These are phyloP conservation scores for Myriosclerotinia curreyana DNA, from an alignment of 2,329 filamentous ascomycete genomes.

Conservation along the genomic window DNA sequence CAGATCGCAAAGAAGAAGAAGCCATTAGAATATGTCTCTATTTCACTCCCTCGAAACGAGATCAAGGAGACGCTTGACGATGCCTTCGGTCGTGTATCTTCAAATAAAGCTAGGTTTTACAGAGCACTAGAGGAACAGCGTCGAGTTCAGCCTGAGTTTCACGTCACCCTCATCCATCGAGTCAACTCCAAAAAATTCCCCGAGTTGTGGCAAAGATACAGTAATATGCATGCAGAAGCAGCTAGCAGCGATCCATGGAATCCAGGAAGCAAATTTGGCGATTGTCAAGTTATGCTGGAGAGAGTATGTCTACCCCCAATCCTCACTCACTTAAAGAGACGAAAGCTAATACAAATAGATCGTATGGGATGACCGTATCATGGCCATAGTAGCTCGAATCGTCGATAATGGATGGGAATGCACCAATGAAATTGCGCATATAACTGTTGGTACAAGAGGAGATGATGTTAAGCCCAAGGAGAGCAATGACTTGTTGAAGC, in stretches of 20 bases:
- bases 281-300: slow-evolving; percentile 62
- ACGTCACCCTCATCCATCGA: slow-evolving; percentile 90
- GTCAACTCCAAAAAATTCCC: slow-evolving; percentile 58
- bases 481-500: slow-evolving; percentile 78
- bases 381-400: slow-evolving; percentile 85
- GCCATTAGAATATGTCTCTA: slow-evolving; percentile 62
- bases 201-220: slow-evolving; percentile 74
- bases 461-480: slow-evolving; percentile 82
- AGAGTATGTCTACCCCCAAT: slow-evolving; percentile 44
- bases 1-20: slow-evolving; percentile 47
- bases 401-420: slow-evolving; percentile 63
- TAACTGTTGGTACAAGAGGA: slow-evolving; percentile 82
- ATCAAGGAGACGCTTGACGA: slow-evolving; percentile 62
- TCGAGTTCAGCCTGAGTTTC: slow-evolving; percentile 81
- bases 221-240: slow-evolving; percentile 51
- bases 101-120: slow-evolving; percentile 65
- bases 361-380: slow-evolving; percentile 81
- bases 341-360: slow-evolving; percentile 45
- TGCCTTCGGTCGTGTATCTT: slow-evolving; percentile 57
- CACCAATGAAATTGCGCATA: slow-evolving; percentile 75
- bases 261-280: slow-evolving; percentile 53
- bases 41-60: slow-evolving; percentile 51
- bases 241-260: slow-evolving; percentile 17
- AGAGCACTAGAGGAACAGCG: slow-evolving; percentile 67
- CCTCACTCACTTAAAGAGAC: neutral